Percentiles rank a stretch among this genome's conserved stretches.
Evolutionary conservation across 768 basidiomycete species (phyloP).

Genomic region (Nidularia sp.): DNA sequence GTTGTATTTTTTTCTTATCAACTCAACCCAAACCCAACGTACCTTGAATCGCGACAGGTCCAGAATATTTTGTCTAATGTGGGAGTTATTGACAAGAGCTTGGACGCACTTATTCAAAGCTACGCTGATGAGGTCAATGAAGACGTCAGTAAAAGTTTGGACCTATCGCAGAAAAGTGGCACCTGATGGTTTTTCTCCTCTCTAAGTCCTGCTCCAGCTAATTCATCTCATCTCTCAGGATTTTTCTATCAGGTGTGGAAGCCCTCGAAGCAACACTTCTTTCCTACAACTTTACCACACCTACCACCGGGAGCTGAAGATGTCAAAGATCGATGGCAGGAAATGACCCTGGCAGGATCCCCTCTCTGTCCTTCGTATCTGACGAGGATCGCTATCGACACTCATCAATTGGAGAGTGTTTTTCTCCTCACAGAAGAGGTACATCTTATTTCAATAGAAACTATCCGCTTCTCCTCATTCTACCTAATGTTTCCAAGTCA

Average conservation of each 20-base stretch:
- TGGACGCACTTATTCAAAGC: conserved; percentile 5
- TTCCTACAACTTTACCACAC: conserved; percentile 14
- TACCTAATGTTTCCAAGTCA: conserved; percentile 11
- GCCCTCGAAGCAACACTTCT: conserved; percentile 13
- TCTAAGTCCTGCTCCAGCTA: neutral
- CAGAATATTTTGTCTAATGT: conserved; percentile 7
- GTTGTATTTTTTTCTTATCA: neutral
- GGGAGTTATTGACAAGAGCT: conserved; percentile 6
- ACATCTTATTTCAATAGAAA: conserved; percentile 3
- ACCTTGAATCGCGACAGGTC: conserved; percentile 4
- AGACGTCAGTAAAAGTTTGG: conserved; percentile 7
- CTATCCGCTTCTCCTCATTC: neutral
- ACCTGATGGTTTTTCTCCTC: neutral
- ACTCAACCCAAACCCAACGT: too few relatives aligned
- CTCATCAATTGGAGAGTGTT: conserved; percentile 20
- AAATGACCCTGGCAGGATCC: conserved; percentile 7
- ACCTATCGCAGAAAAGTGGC: conserved; percentile 7
- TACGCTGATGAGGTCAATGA: conserved; percentile 6
- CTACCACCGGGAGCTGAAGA: conserved; percentile 14
- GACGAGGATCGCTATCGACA: conserved; percentile 18
- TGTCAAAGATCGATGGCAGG: conserved; percentile 13
- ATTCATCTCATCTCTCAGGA: neutral
- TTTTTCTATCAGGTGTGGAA: conserved; percentile 15
- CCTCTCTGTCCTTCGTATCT: conserved; percentile 8
- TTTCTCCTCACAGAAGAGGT: conserved; percentile 15